Conservation (phyloP, 108 stramenopile species). For the Nitzschia palea region DNA sequence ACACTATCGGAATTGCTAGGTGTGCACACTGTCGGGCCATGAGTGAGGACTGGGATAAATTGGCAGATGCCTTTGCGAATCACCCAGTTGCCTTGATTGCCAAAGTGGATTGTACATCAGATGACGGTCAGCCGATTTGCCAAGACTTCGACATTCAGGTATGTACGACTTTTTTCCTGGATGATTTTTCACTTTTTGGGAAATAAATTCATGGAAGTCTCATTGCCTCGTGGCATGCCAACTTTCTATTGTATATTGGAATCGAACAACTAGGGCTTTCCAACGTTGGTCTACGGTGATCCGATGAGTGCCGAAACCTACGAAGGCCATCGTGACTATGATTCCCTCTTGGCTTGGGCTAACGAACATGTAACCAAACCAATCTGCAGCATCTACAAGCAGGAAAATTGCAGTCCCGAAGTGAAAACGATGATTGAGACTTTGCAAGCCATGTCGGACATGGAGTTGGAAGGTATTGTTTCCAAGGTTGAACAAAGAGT, state of each 20-base stretch:
- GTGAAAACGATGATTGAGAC: slow-evolving; percentile 60
- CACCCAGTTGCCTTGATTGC: slow-evolving; percentile 52
- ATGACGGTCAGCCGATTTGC: slow-evolving; percentile 72
- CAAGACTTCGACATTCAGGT: slow-evolving; percentile 73
- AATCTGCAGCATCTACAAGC: slow-evolving; percentile 45
- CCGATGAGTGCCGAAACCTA: slow-evolving; percentile 68
- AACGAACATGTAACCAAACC: slow-evolving; percentile 63
- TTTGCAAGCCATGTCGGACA: slow-evolving; percentile 42
- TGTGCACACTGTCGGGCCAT: slow-evolving; percentile 81
- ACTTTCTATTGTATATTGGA: not conserved
- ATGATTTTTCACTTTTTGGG: not conserved
- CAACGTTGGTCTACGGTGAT: slow-evolving; percentile 81
- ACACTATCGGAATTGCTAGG: too few species aligned
- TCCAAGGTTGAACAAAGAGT: slow-evolving; percentile 54
- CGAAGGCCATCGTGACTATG: slow-evolving; percentile 72
- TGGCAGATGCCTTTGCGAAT: slow-evolving; percentile 55
- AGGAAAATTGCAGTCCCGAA: slow-evolving; percentile 57
- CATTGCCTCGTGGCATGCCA: not conserved
- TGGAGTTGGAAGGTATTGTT: slow-evolving; percentile 48
- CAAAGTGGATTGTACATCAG: slow-evolving; percentile 75
- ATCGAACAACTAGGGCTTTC: slow-evolving; percentile 56
- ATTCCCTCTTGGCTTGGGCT: slow-evolving; percentile 64
- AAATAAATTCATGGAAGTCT: not conserved
- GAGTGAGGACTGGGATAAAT: slow-evolving; percentile 73
- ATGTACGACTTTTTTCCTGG: slow-evolving; percentile 4